Percentiles rank a stretch among this genome's conserved stretches.
These are phyloP conservation scores for Arabis alpina DNA, from an alignment of 345 rosid species.

Conservation along the genomic window DNA sequence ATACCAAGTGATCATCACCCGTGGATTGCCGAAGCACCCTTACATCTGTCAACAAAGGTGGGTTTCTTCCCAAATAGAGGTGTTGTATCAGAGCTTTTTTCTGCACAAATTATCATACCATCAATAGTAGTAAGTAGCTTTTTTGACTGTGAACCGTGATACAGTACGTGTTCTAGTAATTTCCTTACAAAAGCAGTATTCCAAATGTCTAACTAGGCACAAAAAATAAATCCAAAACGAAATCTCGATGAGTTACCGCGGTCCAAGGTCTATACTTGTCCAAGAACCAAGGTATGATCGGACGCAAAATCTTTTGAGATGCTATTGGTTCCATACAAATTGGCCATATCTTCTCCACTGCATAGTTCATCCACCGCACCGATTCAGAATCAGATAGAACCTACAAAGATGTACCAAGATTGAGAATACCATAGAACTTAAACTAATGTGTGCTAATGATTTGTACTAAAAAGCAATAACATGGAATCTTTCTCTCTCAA, in stretches of 20 bases:
- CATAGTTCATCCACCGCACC: slow-evolving; percentile 88
- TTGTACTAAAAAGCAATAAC: background rate
- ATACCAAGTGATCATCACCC: slow-evolving; percentile 92
- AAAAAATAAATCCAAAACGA: too few relatives aligned
- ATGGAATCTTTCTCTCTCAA: too few relatives aligned
- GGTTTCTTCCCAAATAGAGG: slow-evolving; percentile 87
- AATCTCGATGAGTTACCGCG: slow-evolving; percentile 53
- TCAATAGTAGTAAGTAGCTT: background rate
- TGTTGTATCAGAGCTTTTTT: slow-evolving; percentile 72
- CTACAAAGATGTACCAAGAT: slow-evolving; percentile 42
- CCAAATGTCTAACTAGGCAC: background rate
- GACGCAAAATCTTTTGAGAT: slow-evolving; percentile 89
- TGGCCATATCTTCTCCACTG: slow-evolving; percentile 90
- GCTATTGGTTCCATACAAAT: slow-evolving; percentile 87
- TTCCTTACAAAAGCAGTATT: background rate
- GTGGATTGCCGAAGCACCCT: slow-evolving; percentile 65
- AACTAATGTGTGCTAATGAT: background rate
- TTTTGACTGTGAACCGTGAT: slow-evolving; percentile 12
- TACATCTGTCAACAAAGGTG: slow-evolving; percentile 82
- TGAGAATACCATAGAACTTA: background rate
- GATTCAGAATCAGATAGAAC: slow-evolving; percentile 86
- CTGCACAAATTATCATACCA: slow-evolving; percentile 51
- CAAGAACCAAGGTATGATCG: slow-evolving; percentile 96
- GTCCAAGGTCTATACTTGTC: slow-evolving; percentile 98
- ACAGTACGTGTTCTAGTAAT: slow-evolving; percentile 13